Conservation (phyloP, 768 basidiomycete genomes). For the Amanita inopinata region DNA sequence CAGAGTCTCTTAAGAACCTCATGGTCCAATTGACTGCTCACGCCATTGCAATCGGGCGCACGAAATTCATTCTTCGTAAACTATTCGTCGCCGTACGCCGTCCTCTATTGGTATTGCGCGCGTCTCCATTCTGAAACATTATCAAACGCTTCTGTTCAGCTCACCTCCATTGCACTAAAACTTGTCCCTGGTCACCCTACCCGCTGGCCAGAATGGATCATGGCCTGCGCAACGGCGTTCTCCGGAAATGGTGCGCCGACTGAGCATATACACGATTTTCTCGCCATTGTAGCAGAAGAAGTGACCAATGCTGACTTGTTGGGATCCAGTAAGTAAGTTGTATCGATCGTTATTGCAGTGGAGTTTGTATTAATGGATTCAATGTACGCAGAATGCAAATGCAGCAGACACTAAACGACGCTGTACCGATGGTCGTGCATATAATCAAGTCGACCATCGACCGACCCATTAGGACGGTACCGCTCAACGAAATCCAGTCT, state of each 20-base stretch:
- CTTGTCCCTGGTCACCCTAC: constrained; percentile 49
- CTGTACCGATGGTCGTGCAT: constrained; percentile 61
- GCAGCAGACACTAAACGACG: constrained; percentile 54
- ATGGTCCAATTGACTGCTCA: constrained; percentile 63
- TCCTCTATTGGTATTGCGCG: constrained; percentile 7
- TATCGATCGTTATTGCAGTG: constrained; percentile 1
- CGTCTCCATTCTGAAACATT: neutral
- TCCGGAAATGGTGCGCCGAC: constrained; percentile 47
- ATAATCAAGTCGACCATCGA: constrained; percentile 53
- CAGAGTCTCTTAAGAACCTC: constrained; percentile 48
- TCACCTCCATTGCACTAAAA: constrained; percentile 64
- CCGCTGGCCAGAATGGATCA: constrained; percentile 70
- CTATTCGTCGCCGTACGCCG: constrained; percentile 73
- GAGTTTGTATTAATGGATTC: neutral
- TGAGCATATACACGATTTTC: constrained; percentile 61
- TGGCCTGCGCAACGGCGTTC: constrained; percentile 52
- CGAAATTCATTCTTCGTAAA: constrained; percentile 73
- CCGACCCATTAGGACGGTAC: constrained; percentile 21
- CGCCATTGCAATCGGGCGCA: constrained; percentile 46
- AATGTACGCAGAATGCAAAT: constrained; percentile 45
- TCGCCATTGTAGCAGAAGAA: constrained; percentile 82
- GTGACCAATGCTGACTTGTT: constrained; percentile 66
- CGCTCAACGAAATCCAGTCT: constrained; percentile 45
- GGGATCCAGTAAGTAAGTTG: constrained; percentile 59
- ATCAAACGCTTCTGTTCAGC: constrained; percentile 23